Evolutionary conservation across 352 stramenopile species (phyloP).

Genomic region (Globisporangium spiculum): DNA sequence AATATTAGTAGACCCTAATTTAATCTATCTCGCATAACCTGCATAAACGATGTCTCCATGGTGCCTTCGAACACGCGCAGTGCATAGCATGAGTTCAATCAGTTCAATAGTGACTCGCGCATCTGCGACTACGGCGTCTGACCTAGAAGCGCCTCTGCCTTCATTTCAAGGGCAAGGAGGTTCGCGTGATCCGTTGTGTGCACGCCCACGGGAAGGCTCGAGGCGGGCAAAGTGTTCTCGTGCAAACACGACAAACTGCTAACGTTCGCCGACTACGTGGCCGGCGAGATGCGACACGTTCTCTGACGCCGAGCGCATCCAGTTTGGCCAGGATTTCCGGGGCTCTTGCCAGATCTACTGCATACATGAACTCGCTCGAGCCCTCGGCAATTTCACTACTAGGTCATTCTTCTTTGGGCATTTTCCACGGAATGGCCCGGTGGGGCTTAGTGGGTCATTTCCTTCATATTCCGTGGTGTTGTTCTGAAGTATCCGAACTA

Average conservation of each 20-base stretch:
- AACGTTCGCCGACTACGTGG: constrained; percentile 62
- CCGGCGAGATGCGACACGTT: constrained; percentile 57
- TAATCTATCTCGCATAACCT: no score
- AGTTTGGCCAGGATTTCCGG: constrained; percentile 30
- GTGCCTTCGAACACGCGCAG: no score
- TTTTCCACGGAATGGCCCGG: no score
- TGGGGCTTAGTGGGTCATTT: no score
- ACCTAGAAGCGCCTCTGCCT: constrained; percentile 65
- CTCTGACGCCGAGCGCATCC: constrained; percentile 44
- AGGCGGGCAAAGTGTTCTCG: constrained; percentile 51
- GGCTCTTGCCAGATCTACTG: constrained; percentile 22
- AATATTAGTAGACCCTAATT: no score
- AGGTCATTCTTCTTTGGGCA: no score
- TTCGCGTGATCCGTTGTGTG: constrained; percentile 38
- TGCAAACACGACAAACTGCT: constrained; percentile 48
- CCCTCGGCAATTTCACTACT: background rate
- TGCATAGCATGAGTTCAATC: no score
- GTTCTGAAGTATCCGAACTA: no score
- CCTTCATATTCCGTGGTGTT: no score
- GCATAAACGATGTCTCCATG: no score
- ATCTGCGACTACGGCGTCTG: constrained; percentile 57
- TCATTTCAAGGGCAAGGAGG: constrained; percentile 62
- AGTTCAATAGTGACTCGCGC: constrained; percentile 18
- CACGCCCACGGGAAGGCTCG: constrained; percentile 41
- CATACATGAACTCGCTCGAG: constrained; percentile 25